Evolutionary conservation across 176 grass and related monocot species (phyloP).

Genomic region (Secale cereale): DNA sequence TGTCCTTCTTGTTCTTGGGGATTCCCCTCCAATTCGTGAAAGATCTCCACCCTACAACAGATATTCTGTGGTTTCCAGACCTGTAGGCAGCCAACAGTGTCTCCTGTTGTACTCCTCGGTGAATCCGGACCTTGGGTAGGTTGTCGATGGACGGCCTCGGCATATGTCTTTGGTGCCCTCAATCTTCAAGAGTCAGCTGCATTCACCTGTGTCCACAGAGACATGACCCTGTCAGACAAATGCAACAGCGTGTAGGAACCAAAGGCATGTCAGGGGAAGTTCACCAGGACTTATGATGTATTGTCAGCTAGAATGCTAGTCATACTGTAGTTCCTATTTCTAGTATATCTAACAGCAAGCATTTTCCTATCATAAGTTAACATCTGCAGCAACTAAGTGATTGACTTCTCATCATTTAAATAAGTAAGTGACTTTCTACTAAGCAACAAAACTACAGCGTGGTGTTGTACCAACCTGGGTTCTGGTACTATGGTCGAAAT

Average conservation of each 20-base stretch:
- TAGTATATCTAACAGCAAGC: not conserved
- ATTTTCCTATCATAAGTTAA: not conserved
- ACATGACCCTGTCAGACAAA: no score
- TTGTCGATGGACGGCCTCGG: no score
- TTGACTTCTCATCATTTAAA: not conserved
- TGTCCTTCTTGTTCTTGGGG: no score
- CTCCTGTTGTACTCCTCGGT: no score
- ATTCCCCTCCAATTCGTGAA: no score
- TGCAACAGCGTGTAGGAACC: not conserved
- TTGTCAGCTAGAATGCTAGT: not conserved
- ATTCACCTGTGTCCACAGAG: no score
- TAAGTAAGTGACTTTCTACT: not conserved
- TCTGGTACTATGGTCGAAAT: slow-evolving; percentile 68
- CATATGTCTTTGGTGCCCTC: no score
- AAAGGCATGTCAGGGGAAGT: slow-evolving; percentile 2
- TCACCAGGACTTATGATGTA: not conserved
- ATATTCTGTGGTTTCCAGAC: no score
- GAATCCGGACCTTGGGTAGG: no score
- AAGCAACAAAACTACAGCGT: not conserved
- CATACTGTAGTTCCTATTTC: not conserved
- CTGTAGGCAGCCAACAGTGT: no score
- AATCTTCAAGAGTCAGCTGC: no score
- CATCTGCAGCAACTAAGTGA: not conserved
- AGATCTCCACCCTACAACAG: no score
- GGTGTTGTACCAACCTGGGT: slow-evolving; percentile 53